Base-by-base conservation (phyloP, 225 moss, liverwort and hornwort genomes). In the Antitrichia curtipendula region DNA sequence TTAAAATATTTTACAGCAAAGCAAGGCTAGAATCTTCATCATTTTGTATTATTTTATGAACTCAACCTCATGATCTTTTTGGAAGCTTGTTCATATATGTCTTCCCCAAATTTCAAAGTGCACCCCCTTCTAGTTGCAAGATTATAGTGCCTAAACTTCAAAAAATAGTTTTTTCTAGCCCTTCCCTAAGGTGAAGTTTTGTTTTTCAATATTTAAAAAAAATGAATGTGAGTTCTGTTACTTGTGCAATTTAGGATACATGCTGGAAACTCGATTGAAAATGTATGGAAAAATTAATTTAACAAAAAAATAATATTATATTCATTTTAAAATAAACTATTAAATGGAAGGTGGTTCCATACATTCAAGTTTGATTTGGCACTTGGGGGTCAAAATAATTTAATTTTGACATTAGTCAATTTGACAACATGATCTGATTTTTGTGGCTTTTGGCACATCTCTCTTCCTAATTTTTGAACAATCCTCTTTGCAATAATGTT, bases 81-180 rank as follows among this genome's bases (percentile, higher is more conserved):
- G 17, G 9, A 2, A 49, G 20, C 20, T 31, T 74, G 4, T 31
- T 74, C 7, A 12, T 11, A 2, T 49, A 19, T 73, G 20, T 49
- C 7, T 19, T 49, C 2, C 4, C 19, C 0, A 49, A 31, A 19
- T 49, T 49, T 73, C 11, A 73, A 7, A 47, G 1, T 12, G 5
- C 19, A 7, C 19, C 5, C 0, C 7, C 3, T 45, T 4, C 0
- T 73, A 0, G 4, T 31, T 31, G 31, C 19, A 49, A 31, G 12
- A 31, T 18, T 31, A 7, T 19, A 31, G 19, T 19, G 19, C 31
- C 4, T 49, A 19, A 47, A 19, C 18, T 18, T 17, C 5, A 43
- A 45, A 43, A 45, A 29, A 8, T 13, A 28, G 3, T 24, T 24
- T 38, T 28, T 28, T 16, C 6, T 31, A 10, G 47, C 1, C 19